These are phyloP conservation scores for Microbotryum saponariae DNA, from an alignment of 1,284 basidiomycete genomes.

Conservation along the genomic window DNA sequence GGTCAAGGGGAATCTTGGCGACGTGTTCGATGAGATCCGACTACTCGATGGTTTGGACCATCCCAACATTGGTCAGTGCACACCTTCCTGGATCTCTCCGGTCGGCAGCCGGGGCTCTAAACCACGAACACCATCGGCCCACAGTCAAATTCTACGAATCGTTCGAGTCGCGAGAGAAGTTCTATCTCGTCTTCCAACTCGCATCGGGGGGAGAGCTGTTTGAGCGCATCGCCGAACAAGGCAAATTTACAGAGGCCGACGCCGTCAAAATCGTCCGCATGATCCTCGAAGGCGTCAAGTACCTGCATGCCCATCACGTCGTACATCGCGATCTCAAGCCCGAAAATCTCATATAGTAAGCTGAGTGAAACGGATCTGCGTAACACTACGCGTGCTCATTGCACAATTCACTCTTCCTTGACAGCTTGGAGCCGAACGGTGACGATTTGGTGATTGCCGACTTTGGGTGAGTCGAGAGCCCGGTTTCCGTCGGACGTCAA, in stretches of 20 bases:
- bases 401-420: conserved; percentile 54
- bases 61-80: conserved; percentile 59
- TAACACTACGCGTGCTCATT: conserved; percentile 50
- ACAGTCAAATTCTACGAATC: conserved; percentile 83
- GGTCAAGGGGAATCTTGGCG: conserved; percentile 17
- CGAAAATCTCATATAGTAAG: conserved; percentile 33
- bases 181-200: conserved; percentile 84
- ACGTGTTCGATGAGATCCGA: conserved; percentile 59
- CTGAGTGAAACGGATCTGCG: neutral
- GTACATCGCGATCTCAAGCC: conserved; percentile 59
- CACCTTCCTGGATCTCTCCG: neutral
- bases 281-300: conserved; percentile 39
- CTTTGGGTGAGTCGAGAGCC: conserved; percentile 54
- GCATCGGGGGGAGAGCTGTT: conserved; percentile 71
- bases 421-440: conserved; percentile 58
- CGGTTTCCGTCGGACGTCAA: no score
- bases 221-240: conserved; percentile 67
- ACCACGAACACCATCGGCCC: neutral
- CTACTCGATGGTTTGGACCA: conserved; percentile 78
- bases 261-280: conserved; percentile 64
- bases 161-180: conserved; percentile 85
- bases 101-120: neutral
- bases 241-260: conserved; percentile 84
- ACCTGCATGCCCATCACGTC: conserved; percentile 55
- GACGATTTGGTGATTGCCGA: conserved; percentile 76